phyloP scores from a whole-genome alignment of 2,329 filamentous ascomycete genomes.

The Penicillium sp. region DNA sequence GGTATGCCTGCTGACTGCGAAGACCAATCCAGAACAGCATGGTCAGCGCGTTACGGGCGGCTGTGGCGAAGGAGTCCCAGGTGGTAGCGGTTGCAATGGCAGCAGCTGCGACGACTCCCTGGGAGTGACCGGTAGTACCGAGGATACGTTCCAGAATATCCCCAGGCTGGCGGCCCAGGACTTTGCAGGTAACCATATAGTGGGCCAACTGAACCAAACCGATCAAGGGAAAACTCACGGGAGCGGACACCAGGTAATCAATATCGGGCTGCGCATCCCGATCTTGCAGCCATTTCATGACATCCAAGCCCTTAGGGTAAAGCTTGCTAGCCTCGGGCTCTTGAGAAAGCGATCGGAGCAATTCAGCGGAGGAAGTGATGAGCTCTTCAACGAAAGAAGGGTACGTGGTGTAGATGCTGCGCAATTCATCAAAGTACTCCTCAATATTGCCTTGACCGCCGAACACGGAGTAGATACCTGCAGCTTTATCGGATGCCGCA shows the following conservation, averaged over 20 bases:
- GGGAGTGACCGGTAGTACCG: slow-evolving; percentile 92
- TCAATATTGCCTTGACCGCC: slow-evolving; percentile 98
- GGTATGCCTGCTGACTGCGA: slow-evolving; percentile 95
- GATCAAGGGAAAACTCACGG: slow-evolving; percentile 93
- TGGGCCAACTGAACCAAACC: slow-evolving; percentile 94
- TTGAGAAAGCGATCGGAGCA: slow-evolving; percentile 79
- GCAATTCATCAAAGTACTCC: slow-evolving; percentile 97
- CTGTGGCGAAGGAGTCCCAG: slow-evolving; percentile 87
- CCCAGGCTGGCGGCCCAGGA: slow-evolving; percentile 83
- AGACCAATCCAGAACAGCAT: slow-evolving; percentile 99
- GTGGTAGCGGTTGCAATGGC: slow-evolving; percentile 85
- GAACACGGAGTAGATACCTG: slow-evolving; percentile 88
- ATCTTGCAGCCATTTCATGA: slow-evolving; percentile 89
- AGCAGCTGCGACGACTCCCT: slow-evolving; percentile 90
- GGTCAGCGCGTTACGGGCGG: slow-evolving; percentile 75
- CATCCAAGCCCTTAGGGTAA: slow-evolving; percentile 93
- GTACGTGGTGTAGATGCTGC: slow-evolving; percentile 88
- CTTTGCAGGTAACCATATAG: slow-evolving; percentile 91
- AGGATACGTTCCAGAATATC: slow-evolving; percentile 79
- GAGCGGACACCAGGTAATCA: slow-evolving; percentile 90
- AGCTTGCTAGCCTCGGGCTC: slow-evolving; percentile 89
- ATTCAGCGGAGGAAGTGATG: slow-evolving; percentile 74
- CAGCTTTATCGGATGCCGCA: slow-evolving; percentile 78
- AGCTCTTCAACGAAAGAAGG: slow-evolving; percentile 86
- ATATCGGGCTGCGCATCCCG: slow-evolving; percentile 86